A percentile compares a stretch with the other conserved stretches of the same genome.
phyloP scores from a whole-genome alignment of 768 basidiomycete genomes.

The Leccinum broughii region DNA sequence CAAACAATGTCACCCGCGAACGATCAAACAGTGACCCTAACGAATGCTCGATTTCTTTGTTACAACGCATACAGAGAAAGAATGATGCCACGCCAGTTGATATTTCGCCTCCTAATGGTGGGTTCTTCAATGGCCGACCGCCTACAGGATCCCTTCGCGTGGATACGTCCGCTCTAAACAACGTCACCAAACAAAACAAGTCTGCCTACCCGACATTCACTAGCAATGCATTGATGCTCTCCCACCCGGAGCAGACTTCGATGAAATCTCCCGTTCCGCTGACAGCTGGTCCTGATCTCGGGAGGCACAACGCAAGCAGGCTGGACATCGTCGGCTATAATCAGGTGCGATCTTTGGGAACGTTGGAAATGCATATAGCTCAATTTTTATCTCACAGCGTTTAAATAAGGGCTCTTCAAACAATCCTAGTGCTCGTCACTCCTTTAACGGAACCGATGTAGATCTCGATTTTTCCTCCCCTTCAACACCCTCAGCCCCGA shows the following conservation, averaged over 20 bases:
- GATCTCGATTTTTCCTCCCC: slow-evolving; percentile 59
- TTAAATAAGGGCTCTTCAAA: slow-evolving; percentile 48
- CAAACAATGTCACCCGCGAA: slow-evolving; percentile 56
- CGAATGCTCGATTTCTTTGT: slow-evolving; percentile 65
- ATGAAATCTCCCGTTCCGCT: slow-evolving; percentile 76
- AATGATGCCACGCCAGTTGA: slow-evolving; percentile 62
- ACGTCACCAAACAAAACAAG: slow-evolving; percentile 72
- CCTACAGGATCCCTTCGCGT: slow-evolving; percentile 72
- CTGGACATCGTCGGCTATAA: slow-evolving; percentile 73
- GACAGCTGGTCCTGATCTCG: slow-evolving; percentile 84
- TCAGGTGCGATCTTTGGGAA: slow-evolving; percentile 47
- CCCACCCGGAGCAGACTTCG: slow-evolving; percentile 54
- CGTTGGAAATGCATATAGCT: slow-evolving; percentile 8
- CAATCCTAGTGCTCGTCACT: slow-evolving; percentile 62
- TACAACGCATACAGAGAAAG: slow-evolving; percentile 74
- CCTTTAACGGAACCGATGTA: slow-evolving; percentile 72
- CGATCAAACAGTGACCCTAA: slow-evolving; percentile 83
- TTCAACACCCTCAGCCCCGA: slow-evolving; percentile 51
- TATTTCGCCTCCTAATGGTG: slow-evolving; percentile 39
- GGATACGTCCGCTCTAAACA: slow-evolving; percentile 67
- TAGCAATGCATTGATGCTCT: slow-evolving; percentile 50
- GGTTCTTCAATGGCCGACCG: slow-evolving; percentile 60
- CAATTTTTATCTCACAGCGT: slow-evolving; percentile 37
- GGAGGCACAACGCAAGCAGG: slow-evolving; percentile 70
- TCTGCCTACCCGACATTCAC: slow-evolving; percentile 74